A percentile compares a stretch with the other conserved stretches of the same genome.
These are phyloP conservation scores for Epichloe gansuensis DNA, from an alignment of 2,329 filamentous ascomycete species.

Conservation along the genomic window DNA sequence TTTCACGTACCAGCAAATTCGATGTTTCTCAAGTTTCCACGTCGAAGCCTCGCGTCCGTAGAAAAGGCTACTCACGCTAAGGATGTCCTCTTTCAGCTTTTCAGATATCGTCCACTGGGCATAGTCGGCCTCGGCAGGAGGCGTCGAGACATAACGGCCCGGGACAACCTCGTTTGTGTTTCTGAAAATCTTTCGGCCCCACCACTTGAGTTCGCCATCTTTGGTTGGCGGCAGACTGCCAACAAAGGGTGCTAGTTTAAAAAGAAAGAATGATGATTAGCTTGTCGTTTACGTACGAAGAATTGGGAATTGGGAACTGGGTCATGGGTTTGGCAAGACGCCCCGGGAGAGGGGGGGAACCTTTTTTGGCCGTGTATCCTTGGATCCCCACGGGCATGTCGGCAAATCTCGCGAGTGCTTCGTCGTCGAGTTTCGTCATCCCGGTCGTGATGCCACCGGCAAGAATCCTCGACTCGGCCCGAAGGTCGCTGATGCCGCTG, in stretches of 20 bases:
- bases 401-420: conserved; percentile 30
- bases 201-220: conserved; percentile 42
- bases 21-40: conserved; percentile 48
- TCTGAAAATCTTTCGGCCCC: conserved; percentile 46
- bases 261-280: too few relatives aligned
- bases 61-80: conserved; percentile 42
- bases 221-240: conserved; percentile 43
- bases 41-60: conserved; percentile 42
- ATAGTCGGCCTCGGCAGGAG: conserved; percentile 43
- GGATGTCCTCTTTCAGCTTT: conserved; percentile 43
- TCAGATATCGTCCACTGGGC: conserved; percentile 48
- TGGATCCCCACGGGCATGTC: conserved; percentile 37
- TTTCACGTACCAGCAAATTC: conserved; percentile 50
- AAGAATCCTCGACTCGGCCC: conserved; percentile 39
- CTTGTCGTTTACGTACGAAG: too few relatives aligned
- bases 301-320: too few relatives aligned
- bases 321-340: too few relatives aligned
- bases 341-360: conserved; percentile 8
- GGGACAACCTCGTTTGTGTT: conserved; percentile 41
- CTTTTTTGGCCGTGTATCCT: conserved; percentile 23
- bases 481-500: conserved; percentile 33
- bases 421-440: conserved; percentile 38
- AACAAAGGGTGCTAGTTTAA: conserved; percentile 38
- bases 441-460: conserved; percentile 48
- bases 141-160: conserved; percentile 41